These are phyloP conservation scores for Aspergillus ochraceoroseus DNA, from an alignment of 2,329 filamentous ascomycete species.

Conservation along the genomic window DNA sequence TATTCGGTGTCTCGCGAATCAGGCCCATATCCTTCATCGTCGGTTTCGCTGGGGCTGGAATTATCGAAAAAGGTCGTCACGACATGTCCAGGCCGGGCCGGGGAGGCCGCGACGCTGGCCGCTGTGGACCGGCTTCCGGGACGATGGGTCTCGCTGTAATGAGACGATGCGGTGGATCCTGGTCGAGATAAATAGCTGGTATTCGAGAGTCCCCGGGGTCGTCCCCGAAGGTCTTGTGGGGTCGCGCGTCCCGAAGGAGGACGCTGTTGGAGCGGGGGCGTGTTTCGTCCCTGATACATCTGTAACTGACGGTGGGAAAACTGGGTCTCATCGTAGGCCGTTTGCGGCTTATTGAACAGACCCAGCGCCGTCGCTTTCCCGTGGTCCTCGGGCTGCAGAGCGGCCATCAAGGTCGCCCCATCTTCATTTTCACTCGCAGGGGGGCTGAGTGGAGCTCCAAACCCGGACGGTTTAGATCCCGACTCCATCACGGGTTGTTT, in stretches of 20 bases:
- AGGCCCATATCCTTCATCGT: constrained; percentile 33
- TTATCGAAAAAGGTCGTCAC: constrained; percentile 36
- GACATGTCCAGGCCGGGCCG: constrained; percentile 21
- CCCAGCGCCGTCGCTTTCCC: constrained; percentile 76
- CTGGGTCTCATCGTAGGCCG: constrained; percentile 77
- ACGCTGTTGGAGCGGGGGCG: constrained; percentile 45
- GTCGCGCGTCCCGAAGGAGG: constrained; percentile 25
- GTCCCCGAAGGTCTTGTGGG: constrained; percentile 23
- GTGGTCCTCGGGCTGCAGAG: constrained; percentile 68
- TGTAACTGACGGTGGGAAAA: constrained; percentile 77
- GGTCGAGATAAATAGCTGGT: constrained; percentile 37
- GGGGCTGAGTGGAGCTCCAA: constrained; percentile 58
- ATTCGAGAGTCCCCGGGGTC: constrained; percentile 35
- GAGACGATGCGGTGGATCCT: constrained; percentile 36
- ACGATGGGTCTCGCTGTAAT: constrained; percentile 32
- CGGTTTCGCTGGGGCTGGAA: constrained; percentile 39
- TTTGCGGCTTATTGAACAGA: constrained; percentile 65
- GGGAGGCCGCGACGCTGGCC: constrained; percentile 31
- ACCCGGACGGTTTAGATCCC: constrained; percentile 24
- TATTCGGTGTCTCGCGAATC: constrained; percentile 25
- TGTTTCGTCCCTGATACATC: constrained; percentile 69
- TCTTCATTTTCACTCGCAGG: constrained; percentile 70
- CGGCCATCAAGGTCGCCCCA: constrained; percentile 53
- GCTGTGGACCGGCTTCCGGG: constrained; percentile 24
- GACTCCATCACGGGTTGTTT: constrained; percentile 39